phyloP scores from a whole-genome alignment of 345 rosid genomes.

The Salix caprea region DNA sequence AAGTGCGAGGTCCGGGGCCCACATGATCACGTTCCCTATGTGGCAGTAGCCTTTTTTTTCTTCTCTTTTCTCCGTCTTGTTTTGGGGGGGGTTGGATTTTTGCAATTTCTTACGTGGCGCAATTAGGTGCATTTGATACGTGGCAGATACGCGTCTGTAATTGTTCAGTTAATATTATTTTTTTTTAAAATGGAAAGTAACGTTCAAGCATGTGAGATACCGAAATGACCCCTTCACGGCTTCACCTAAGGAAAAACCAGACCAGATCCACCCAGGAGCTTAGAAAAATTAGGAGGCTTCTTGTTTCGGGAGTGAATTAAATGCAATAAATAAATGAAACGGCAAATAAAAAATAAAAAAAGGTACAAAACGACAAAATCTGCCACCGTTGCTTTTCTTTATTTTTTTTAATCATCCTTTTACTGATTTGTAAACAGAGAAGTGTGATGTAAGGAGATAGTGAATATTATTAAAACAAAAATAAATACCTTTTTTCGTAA shows the following conservation, averaged over 20 bases:
- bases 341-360: not conserved
- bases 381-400: not conserved
- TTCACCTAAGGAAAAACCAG: not conserved
- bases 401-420: not conserved
- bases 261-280: not conserved
- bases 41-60: not conserved
- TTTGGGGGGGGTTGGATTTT: not conserved
- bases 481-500: not conserved
- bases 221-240: not conserved
- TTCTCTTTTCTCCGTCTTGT: not conserved
- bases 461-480: not conserved
- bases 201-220: not conserved
- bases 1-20: not conserved
- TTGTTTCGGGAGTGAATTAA: not conserved
- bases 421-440: not conserved
- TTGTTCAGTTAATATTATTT: slow-evolving; percentile 1
- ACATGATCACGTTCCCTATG: slow-evolving; percentile 8
- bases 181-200: not conserved
- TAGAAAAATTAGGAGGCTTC: not conserved
- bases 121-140: slow-evolving; percentile 3
- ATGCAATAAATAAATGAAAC: not conserved
- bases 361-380: not conserved
- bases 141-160: slow-evolving; percentile 19
- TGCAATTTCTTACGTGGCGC: slow-evolving; percentile 18
- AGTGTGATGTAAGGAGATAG: not conserved